Base-by-base conservation (phyloP, 1,284 basidiomycete species). In the Ustanciosporium gigantosporum region DNA sequence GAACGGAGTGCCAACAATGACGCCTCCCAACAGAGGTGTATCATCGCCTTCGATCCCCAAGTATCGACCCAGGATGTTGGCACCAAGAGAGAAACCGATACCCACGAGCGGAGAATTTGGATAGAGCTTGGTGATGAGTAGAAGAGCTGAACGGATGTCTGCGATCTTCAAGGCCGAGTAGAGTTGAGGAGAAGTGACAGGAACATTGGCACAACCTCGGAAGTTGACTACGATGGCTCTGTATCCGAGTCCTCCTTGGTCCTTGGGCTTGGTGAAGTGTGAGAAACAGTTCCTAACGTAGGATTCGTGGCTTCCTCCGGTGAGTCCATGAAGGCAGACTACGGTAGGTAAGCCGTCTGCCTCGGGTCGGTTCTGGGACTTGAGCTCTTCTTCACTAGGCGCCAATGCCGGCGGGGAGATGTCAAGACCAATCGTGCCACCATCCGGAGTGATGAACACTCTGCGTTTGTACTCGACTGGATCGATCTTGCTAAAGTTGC, bases 31-130 rank as follows among this genome's bases (percentile, higher is more conserved):
- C 16, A 98, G 80, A n/a, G 90, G 85, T 53, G 87, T 88, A 8
- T 81, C 72, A n/a, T 84, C 82, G 8, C 88, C 88, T 74, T 93
- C 88, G 78, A 95, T 87, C 5, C 89, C 91, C 39, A 94, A 81
- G 79, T 95, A 96, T 58, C 90, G 85, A n/a, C 90, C 88, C 58
- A 98, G 80, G 32, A 97, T 87, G 71, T 91, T 90, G 29, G 92
- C 90, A 41, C 94, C 95, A 36, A 99, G 84, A 3, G 91, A 95
- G 81, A 96, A 98, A 5, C 91, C 91, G 22, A 95, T 80, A 11
- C 90, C 94, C 25, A 93, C 81, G 31, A 97, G 80, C 6, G 87
- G 88, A 0, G 92, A 90, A 19, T 83, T 79, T 2, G 95, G 92
- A 70, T 87, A 93, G 50, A 81, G 79, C 50, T 84, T 79, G 5